Evolutionary conservation across 2,329 filamentous ascomycete genomes (phyloP), one percentile per base, ranked within the genome.

Genomic region (Parasarocladium wereldwijsianum): DNA sequence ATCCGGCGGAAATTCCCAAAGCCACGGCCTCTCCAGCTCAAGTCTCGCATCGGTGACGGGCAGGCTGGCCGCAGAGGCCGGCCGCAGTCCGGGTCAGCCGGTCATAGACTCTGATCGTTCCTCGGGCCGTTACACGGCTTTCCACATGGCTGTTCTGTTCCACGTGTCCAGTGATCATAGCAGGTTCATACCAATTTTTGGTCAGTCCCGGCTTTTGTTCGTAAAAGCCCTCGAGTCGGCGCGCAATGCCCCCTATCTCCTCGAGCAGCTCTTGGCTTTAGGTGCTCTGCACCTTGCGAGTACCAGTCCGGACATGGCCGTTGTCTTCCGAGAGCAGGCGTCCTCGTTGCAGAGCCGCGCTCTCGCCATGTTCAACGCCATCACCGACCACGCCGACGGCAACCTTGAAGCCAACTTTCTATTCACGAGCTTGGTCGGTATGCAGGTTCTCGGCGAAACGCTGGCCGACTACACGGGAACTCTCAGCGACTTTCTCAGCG

Each of bases 381-480:
- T 12, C 4, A 12, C 35, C n/a, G 26, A 31, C 6, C 32, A 40
- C 11, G 37, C 37, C 2, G 17, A 34, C 1, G 31, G 34, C 1
- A 50, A 49, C 25, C 47, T 40, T 12, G 38, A 49, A 12, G 40
- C 47, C 3, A 42, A 43, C 17, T 52, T 50, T 20, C 38, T 46
- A 3, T 53, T 52, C 31, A 44, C 49, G 4, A 37, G 41, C 1
- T 29, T 45, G 2, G 36, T 53, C 4, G 50, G 49, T 29, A 40
- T 54, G 2, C 53, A 57, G 31, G 45, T 51, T 14, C 51, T 61
- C 18, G 47, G 43, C 26, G 48, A 56, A 8, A 49, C 50, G 1
- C 46, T 58, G 2, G 27, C 42, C 11, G 42, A 37, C 13, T 40
- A 47, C 6, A 39, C 39, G 16, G 29, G 38, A 11, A 38, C 45